Evolutionary conservation across 2,329 filamentous ascomycete genomes (phyloP).

Genomic region (Colletotrichum gigasporum): DNA sequence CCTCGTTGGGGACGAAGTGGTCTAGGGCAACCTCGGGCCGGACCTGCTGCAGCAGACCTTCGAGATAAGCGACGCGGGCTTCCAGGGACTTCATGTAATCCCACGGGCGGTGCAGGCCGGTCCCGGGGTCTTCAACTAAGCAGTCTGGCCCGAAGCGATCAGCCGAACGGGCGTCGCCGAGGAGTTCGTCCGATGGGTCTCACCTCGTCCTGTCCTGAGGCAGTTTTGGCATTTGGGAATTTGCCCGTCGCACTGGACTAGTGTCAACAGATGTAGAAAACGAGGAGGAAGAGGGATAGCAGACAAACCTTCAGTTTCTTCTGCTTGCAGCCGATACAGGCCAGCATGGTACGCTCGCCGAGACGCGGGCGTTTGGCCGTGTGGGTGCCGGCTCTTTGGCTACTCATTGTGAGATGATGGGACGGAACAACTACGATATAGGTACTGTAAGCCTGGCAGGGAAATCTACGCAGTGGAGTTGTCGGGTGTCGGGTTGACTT

Average conservation of each 20-base stretch:
- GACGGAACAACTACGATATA: neutral
- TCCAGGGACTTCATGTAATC: conserved; percentile 44
- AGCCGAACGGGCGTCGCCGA: too few species aligned
- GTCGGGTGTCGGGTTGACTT: too few species aligned
- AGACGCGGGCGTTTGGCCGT: conserved; percentile 34
- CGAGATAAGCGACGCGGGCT: conserved; percentile 39
- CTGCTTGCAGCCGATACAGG: conserved; percentile 38
- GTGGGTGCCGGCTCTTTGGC: neutral
- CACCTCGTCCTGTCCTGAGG: conserved; percentile 27
- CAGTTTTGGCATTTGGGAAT: conserved; percentile 41
- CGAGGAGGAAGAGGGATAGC: too few species aligned
- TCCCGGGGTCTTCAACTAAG: conserved; percentile 47
- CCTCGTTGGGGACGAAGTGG: conserved; percentile 9
- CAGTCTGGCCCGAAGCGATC: conserved; percentile 37
- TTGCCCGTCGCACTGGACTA: conserved; percentile 35
- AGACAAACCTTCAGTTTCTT: conserved; percentile 36
- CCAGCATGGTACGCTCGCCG: conserved; percentile 38
- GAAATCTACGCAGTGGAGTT: neutral
- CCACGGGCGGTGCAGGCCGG: conserved; percentile 41
- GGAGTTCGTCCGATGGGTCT: too few species aligned
- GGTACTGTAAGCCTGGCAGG: too few species aligned
- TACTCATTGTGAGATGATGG: neutral
- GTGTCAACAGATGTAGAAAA: too few species aligned
- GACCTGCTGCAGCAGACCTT: conserved; percentile 39
- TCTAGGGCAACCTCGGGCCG: conserved; percentile 39